Percentiles rank a stretch among this genome's conserved stretches.
These are phyloP conservation scores for Citropsis articulata DNA, from an alignment of 345 rosid genomes.

Conservation along the genomic window DNA sequence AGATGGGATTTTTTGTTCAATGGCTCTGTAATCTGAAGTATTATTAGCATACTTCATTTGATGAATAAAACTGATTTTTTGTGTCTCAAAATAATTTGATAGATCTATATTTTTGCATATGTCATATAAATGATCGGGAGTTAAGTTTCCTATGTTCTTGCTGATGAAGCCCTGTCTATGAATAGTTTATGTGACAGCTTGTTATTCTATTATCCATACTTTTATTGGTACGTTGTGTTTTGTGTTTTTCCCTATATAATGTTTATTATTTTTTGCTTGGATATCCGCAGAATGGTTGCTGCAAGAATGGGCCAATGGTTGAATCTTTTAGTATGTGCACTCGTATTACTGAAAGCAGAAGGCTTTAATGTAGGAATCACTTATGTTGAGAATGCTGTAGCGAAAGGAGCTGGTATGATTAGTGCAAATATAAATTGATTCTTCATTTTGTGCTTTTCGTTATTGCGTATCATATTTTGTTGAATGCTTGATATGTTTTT, in stretches of 20 bases:
- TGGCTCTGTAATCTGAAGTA: not conserved
- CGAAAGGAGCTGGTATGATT: slow-evolving; percentile 79
- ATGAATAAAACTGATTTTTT: not conserved
- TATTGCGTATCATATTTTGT: not conserved
- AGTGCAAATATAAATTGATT: not conserved
- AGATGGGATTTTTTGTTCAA: not conserved
- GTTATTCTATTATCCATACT: not conserved
- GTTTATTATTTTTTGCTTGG: not conserved
- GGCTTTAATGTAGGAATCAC: slow-evolving; percentile 57
- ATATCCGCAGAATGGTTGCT: slow-evolving; percentile 56
- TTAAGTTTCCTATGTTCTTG: not conserved
- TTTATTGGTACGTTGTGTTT: slow-evolving; percentile 11
- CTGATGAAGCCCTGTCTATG: not conserved
- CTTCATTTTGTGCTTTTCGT: not conserved
- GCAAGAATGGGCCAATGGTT: slow-evolving; percentile 47
- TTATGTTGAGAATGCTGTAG: slow-evolving; percentile 55
- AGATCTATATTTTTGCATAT: slow-evolving; percentile 12
- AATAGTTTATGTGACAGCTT: not conserved
- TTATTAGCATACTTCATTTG: not conserved
- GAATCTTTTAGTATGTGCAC: slow-evolving; percentile 32
- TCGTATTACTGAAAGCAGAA: slow-evolving; percentile 40
- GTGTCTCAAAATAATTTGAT: not conserved
- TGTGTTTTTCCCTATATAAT: not conserved
- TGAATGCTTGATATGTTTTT: not conserved
- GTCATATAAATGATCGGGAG: not conserved